Percentiles rank a stretch among this genome's conserved stretches.
phyloP scores from a whole-genome alignment of 2,329 filamentous ascomycete species.

The Fusarium sp. region DNA sequence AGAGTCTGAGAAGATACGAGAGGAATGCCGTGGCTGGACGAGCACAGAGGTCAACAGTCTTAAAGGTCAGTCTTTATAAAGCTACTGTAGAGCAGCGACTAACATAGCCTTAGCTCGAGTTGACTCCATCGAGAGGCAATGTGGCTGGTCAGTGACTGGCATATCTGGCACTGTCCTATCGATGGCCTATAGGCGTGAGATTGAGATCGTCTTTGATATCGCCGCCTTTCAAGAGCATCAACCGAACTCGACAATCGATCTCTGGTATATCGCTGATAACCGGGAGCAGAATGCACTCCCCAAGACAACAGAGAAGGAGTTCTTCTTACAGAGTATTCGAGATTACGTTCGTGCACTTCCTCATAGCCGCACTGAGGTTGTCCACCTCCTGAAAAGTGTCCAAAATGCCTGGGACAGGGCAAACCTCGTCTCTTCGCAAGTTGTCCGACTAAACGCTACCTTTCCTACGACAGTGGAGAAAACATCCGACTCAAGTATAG shows the following conservation, averaged over 20 bases:
- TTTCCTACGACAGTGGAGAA: slow-evolving; percentile 72
- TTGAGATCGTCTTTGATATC: slow-evolving; percentile 78
- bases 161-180: slow-evolving; percentile 71
- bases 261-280: slow-evolving; percentile 73
- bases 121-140: slow-evolving; percentile 68
- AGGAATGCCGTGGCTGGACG: slow-evolving; percentile 91
- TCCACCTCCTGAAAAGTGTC: slow-evolving; percentile 67
- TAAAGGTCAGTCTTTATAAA: slow-evolving; percentile 66
- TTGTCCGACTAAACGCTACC: slow-evolving; percentile 68
- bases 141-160: slow-evolving; percentile 78
- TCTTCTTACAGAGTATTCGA: slow-evolving; percentile 78
- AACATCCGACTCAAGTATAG: slow-evolving; percentile 71
- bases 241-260: slow-evolving; percentile 67
- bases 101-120: slow-evolving; percentile 66
- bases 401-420: slow-evolving; percentile 74
- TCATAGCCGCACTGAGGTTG: slow-evolving; percentile 65
- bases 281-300: slow-evolving; percentile 63
- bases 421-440: slow-evolving; percentile 65
- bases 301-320: slow-evolving; percentile 73
- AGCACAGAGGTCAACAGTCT: slow-evolving; percentile 79
- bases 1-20: slow-evolving; percentile 82
- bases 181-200: slow-evolving; percentile 76
- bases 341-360: slow-evolving; percentile 71
- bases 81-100: slow-evolving; percentile 39
- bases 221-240: slow-evolving; percentile 63